Evolutionary conservation across 2,329 filamentous ascomycete species (phyloP), one percentile per base, ranked within the genome.

Genomic region (Sphaerostilbella broomeana): DNA sequence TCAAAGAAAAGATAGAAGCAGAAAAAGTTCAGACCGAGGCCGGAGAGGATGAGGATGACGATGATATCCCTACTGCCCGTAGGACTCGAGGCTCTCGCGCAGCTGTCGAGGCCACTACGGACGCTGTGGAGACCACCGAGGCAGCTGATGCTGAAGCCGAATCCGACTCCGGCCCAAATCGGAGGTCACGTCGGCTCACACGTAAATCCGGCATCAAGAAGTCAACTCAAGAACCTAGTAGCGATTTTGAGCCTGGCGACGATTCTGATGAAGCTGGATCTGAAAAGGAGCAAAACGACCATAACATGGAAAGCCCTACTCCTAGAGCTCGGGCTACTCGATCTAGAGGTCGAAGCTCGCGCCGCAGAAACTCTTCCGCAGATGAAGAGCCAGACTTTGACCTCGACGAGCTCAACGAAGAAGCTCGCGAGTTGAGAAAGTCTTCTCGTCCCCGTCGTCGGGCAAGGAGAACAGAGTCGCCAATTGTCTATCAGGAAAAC

Each of bases 351-450:
- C 69, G 67, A 42, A 67, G 59, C 43, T 67, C 70, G n/a, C 68
- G 69, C 27, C 68, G 66, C 22, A 64, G 62, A 10, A 61, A 59
- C 9, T 73, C 72, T 28, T 79, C 76, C 1, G 73, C 59, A 47
- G 79, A 69, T 48, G 79, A 70, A 47, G 80, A 70, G 51, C 69
- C 66, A 44, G 70, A 73, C 28, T 67, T 81, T 13, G 77, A 84
- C 49, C 62, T 73, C 35, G 74, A 82, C 42, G 80, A 84, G 52
- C 60, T 84, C 36, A 77, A 75, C 5, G 77, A 81, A 57, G 80
- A 84, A 55, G 69, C 79, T 11, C 69, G 77, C 46, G 78, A 84
- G 43, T 65, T 84, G 31, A 67, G 70, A 34, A 64, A 74, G 48
- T 70, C 69, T 40, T 76, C 75, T 6, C 66, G 68, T 24, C 64